These are phyloP conservation scores for Spergularia bocconei DNA, from an alignment of 148 eudicot species.

Conservation along the genomic window DNA sequence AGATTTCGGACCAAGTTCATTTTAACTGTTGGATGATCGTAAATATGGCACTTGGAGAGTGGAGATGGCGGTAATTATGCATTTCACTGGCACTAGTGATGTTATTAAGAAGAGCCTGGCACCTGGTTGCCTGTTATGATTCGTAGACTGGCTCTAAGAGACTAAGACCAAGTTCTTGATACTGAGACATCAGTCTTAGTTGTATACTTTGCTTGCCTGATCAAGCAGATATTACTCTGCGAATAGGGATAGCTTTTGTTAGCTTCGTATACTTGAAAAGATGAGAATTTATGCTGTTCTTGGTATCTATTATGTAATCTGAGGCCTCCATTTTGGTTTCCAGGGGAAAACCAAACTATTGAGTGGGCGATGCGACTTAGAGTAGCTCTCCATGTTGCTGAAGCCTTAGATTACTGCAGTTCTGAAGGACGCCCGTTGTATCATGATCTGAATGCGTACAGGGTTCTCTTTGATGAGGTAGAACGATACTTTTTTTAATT, in stretches of 20 bases:
- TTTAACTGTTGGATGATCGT: background rate
- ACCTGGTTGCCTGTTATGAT: background rate
- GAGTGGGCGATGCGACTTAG: conserved; percentile 94
- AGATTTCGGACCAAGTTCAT: background rate
- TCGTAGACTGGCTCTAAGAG: background rate
- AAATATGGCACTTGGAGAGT: background rate
- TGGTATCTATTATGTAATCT: conserved; percentile 4
- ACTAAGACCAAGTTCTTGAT: background rate
- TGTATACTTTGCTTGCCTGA: no score
- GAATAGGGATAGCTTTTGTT: no score
- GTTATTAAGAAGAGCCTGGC: background rate
- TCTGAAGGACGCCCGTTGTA: conserved; percentile 69
- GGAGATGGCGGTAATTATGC: background rate
- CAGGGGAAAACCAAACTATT: conserved; percentile 91
- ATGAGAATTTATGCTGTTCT: background rate
- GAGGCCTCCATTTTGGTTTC: background rate
- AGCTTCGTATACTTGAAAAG: no score
- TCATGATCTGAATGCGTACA: conserved; percentile 85
- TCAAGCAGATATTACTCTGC: no score
- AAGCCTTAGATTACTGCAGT: conserved; percentile 80
- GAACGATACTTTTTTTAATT: background rate
- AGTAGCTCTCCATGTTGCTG: conserved; percentile 74
- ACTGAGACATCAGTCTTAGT: background rate
- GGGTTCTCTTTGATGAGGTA: conserved; percentile 92
- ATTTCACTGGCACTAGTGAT: background rate